Base-by-base conservation (phyloP, 2,329 filamentous ascomycete genomes). In the Aspergillus pseudoglaucus region DNA sequence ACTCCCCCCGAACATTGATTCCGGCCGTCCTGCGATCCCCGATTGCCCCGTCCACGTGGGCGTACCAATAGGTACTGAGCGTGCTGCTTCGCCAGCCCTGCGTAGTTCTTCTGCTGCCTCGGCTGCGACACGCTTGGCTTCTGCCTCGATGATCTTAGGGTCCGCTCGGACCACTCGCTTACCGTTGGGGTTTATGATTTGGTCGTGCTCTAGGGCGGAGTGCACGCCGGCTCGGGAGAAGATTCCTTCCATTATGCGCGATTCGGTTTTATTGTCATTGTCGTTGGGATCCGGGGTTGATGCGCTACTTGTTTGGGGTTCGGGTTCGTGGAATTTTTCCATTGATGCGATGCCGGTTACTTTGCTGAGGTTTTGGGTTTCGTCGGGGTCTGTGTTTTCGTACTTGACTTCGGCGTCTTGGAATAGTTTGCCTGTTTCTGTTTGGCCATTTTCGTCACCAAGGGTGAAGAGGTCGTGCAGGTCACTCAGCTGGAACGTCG, bases 1-100 rank as follows among this genome's bases (percentile, higher is more conserved):
- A 44, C 60, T 50, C 42, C 60, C 61, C n/a, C 63, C 64, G 50
- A 68, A 76, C 18, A 69, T 69, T 0, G 76, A 75, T 57, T 81
- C 78, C 1, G 87, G 86, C 32, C 87, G 77, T 1, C 90, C 91
- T 4, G 83, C 83, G 44, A 85, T 79, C 8, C 91, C 91, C 42
- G 87, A 82, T 57, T 87, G 82, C 1, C 93, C 91, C 0, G 91
- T 97, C 91, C 91, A 97, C 1, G 91, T 96, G 7, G 93, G 88
- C 0, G 87, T 89, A 6, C 91, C 91, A 27, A 89, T 84, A 0
- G 88, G 88, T 1, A 91, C 75, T 7, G 75, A 78, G 9, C 82
- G 78, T 2, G 90, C 89, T 25, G 84, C 78, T 60, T 90, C 81
- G 38, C 81, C 83, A 8, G 89, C 84, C 50, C 81, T 81, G 25